Percentiles rank a stretch among this genome's conserved stretches.
phyloP scores from a whole-genome alignment of 192 early-diverging fungal genomes.

The Diversispora epigaea region DNA sequence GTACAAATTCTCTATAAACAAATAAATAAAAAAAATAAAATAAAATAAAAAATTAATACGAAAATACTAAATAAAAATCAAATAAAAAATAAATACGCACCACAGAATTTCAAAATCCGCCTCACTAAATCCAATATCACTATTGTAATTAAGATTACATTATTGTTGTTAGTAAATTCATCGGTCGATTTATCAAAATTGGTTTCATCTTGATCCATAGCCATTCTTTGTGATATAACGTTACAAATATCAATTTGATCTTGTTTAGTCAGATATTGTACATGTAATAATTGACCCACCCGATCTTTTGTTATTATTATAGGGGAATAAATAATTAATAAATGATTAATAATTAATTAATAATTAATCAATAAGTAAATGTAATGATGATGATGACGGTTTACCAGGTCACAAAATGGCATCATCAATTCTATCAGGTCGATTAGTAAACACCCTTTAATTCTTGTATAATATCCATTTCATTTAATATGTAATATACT shows the following conservation, averaged over 20 bases:
- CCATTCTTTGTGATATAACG: slow-evolving; percentile 58
- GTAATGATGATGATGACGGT: neutral
- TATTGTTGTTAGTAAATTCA: too few relatives aligned
- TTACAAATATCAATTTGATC: slow-evolving; percentile 74
- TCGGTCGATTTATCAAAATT: slow-evolving; percentile 49
- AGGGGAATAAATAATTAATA: too few relatives aligned
- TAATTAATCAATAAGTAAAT: neutral
- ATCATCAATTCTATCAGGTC: slow-evolving; percentile 85
- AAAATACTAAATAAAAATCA: neutral
- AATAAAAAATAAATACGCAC: slow-evolving; percentile 30
- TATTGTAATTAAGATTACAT: neutral
- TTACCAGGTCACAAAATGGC: slow-evolving; percentile 72
- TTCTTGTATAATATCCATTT: slow-evolving; percentile 95
- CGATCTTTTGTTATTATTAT: slow-evolving; percentile 55
- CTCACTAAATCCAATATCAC: slow-evolving; percentile 70
- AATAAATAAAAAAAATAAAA: neutral
- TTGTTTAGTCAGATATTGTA: slow-evolving; percentile 52
- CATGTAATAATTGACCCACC: slow-evolving; percentile 82
- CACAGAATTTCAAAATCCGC: slow-evolving; percentile 73
- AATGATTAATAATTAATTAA: too few relatives aligned
- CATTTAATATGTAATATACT: slow-evolving; percentile 94
- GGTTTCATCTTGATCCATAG: slow-evolving; percentile 51
- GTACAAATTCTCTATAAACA: slow-evolving; percentile 35
- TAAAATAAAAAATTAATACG: neutral
- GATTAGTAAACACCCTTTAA: slow-evolving; percentile 84